Evolutionary conservation across 305 asterid genomes (phyloP), one percentile per base, ranked within the genome.

Genomic region (Plantago coronopus): DNA sequence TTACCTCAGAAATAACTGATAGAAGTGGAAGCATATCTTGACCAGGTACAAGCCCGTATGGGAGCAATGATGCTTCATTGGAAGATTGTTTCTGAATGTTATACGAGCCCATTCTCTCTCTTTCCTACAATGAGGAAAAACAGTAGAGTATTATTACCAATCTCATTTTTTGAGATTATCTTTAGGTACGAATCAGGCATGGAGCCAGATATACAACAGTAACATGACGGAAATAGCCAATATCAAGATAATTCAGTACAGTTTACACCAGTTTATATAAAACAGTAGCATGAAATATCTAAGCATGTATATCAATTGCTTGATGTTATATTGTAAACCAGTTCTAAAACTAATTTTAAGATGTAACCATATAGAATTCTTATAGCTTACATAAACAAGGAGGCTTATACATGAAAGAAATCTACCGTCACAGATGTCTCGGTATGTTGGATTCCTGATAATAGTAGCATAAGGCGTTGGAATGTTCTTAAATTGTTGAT

Each of bases 1-100:
- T 38, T 80, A 91, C 97, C 95, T 91, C 96, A 51, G 81, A 58
- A 69, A 91, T 74, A 54, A 80, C 80, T 17, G 95, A 78, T 31
- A 85, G 76, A 66, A 90, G 77, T 42, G 84, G 84, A 49, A 76
- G 73, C 76, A 85, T 67, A 71, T 82, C 94, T 74, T 66, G 84
- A 45, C 80, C 70, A 61, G 91, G 77, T 70, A 34, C 69, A 64
- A 78, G 64, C 72, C 77, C 82, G 49, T 65, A 68, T 54, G 83
- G 83, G 74, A 71, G 74, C 71, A 72, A 57, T 34, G 79, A 74
- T 7, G 74, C 69, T 72, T 72, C 83, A 62, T 63, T 61, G 50
- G 81, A 62, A 42, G 74, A 48, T 56, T 14, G 61, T 54, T 76
- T 72, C 78, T 64, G 74, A 23, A 54, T 22, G 34, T 49, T 40